Base-by-base conservation (phyloP, 495 filamentous ascomycete species). In the Apodospora peruviana region DNA sequence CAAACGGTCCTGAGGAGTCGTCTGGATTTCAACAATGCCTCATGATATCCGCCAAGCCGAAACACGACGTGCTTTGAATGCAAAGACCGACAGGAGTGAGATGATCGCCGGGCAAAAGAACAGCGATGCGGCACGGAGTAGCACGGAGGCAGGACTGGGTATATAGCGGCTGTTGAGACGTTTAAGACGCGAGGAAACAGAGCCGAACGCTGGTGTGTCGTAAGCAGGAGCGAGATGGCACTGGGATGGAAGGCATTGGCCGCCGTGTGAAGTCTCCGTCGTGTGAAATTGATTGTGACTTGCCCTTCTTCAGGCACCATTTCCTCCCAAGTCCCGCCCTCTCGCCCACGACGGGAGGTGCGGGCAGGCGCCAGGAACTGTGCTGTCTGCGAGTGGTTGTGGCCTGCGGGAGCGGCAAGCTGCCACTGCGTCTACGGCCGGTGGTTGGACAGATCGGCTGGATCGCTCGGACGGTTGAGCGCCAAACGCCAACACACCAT, bases 131-230 rank as follows among this genome's bases (percentile, higher is more conserved):
- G 67, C 60, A 67, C 61, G 52, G 48, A 38, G 50, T 35, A 47
- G 49, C 47, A 40, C 41, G 53, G 50, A 62, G 55, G 50, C 46
- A 52, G 36, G 57, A 57, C 61, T 56, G 69, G 65, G 72, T 75
- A 76, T 76, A 75, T 75, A 76, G 73, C 72, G 72, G 69, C 68
- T 75, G 72, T 66, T 75, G 73, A 74, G 56, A 73, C 70, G 64
- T 59, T 57, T 50, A 40, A 46, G 44, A 41, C 32, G 51, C 53
- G 51, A 45, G 60, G 24, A 40, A 27, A 32, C 8, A 32, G 40
- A 51, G 42, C 43, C 41, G 35, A 17, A 22, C 46, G 60, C 48
- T 48, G 40, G 57, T 56, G 57, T 48, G 45, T 49, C 48, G 52
- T 24, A 51, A 48, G 38, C 45, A 55, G 47, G 52, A 53, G 48